Percentiles rank a stretch among this genome's conserved stretches.
phyloP scores from a whole-genome alignment of 2,329 filamentous ascomycete genomes.

The Beauveria medogensis region DNA sequence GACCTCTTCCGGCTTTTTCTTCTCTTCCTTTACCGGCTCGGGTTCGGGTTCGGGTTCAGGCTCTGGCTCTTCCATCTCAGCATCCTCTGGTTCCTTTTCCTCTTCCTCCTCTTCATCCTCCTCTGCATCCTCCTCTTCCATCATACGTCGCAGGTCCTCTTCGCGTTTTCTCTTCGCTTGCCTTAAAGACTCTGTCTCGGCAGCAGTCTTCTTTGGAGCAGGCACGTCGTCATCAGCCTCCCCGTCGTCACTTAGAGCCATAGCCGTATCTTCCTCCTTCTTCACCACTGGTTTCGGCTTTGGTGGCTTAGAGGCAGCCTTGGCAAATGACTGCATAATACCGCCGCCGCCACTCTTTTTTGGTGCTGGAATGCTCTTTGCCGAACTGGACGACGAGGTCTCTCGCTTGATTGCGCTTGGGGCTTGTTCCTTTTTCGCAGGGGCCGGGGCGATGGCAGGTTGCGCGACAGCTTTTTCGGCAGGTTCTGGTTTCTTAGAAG shows the following conservation, averaged over 20 bases:
- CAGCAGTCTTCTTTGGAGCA: slow-evolving; percentile 18
- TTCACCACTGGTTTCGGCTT: slow-evolving; percentile 40
- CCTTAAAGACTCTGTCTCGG: slow-evolving; percentile 19
- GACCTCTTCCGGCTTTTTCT: slow-evolving; percentile 41
- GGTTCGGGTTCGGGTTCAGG: slow-evolving; percentile 28
- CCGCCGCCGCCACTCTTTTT: slow-evolving; percentile 54
- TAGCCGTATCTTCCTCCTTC: slow-evolving; percentile 21
- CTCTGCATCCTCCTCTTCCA: slow-evolving; percentile 49
- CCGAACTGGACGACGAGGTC: slow-evolving; percentile 19
- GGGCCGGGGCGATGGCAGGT: slow-evolving; percentile 13
- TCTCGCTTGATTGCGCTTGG: slow-evolving; percentile 15
- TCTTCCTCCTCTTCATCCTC: slow-evolving; percentile 42
- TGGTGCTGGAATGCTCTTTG: slow-evolving; percentile 24
- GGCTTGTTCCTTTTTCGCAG: not conserved
- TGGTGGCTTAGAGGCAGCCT: slow-evolving; percentile 34
- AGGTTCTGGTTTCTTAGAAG: slow-evolving; percentile 23
- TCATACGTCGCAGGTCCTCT: slow-evolving; percentile 32
- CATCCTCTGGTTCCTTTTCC: slow-evolving; percentile 38
- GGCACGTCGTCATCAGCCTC: slow-evolving; percentile 31
- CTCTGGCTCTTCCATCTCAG: slow-evolving; percentile 31
- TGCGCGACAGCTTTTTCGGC: slow-evolving; percentile 14
- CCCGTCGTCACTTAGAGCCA: slow-evolving; percentile 31
- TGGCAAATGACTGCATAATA: slow-evolving; percentile 76
- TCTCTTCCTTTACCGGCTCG: slow-evolving; percentile 23
- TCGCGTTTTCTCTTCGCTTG: slow-evolving; percentile 29